Conservation (phyloP, 1,284 basidiomycete genomes). For the Boletus mariae region DNA sequence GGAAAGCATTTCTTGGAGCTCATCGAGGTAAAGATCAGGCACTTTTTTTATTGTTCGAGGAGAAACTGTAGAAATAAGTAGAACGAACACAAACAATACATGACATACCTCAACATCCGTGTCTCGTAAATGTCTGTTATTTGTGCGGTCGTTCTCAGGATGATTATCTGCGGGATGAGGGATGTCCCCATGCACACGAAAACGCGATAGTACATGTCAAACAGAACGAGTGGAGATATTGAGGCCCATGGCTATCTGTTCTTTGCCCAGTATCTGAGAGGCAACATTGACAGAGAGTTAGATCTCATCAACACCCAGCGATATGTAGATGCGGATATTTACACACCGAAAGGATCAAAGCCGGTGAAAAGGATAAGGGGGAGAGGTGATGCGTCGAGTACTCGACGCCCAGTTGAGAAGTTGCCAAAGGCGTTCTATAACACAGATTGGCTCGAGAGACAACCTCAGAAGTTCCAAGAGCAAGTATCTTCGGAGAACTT, state of each 20-base stretch:
- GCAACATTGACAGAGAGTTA: neutral
- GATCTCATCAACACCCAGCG: neutral
- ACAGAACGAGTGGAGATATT: conserved; percentile 1
- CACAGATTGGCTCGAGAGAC: neutral
- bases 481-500: neutral
- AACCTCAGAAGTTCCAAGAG: neutral
- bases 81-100: no score
- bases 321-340: neutral
- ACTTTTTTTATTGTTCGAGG: neutral
- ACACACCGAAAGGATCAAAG: neutral
- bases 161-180: neutral
- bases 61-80: neutral
- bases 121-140: neutral
- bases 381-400: neutral
- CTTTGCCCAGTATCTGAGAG: neutral
- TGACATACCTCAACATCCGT: neutral
- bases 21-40: neutral
- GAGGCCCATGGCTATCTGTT: neutral
- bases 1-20: neutral
- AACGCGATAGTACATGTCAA: neutral
- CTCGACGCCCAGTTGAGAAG: neutral
- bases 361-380: neutral
- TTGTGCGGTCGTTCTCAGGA: neutral
- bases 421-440: neutral
- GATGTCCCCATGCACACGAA: neutral